Evolutionary conservation across 164 flowering plant genomes (phyloP), one percentile per base, ranked within the genome.

Genomic region (Tetracentron sinense): DNA sequence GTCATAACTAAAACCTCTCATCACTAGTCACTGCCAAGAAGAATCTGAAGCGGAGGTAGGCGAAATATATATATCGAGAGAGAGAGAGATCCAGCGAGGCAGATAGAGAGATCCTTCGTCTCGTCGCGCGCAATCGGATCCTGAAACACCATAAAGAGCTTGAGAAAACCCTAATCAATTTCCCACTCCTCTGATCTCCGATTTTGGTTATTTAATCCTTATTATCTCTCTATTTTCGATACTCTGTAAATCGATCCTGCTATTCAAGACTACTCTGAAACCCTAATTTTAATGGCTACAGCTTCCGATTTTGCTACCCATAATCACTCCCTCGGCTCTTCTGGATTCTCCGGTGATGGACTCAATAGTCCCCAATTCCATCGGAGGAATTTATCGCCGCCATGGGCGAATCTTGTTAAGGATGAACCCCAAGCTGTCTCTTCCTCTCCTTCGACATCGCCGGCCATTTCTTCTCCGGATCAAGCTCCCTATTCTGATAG

Each of bases 371-470:
- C 66, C 22, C 63, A 54, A 59, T 48, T 47, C 3, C 65, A 59
- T 54, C 61, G 72, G 30, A 27, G 54, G 17, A 66, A 30, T 42
- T 42, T 61, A 27, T 12, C 61, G 30, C 31, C 67, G 17, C 71
- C 70, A n/a, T 60, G 67, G 79, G 69, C 74, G 6, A 69, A 71
- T 23, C 61, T 76, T 1, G 74, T 76, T 42, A 72, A 77, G 5
- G 79, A 76, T 14, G 79, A 63, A 23, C 48, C 63, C 16, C 68
- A 71, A 31, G 49, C 74, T 21, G 30, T 67, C 26, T 42, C 35
- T 33, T 51, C 55, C 4, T 27, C 60, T 42, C 53, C 51, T 60
- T 28, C 53, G 4, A 42, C 66, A 0, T 17, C 66, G 19, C 20
- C 55, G 27, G 12, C 66, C 38, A 20, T 30, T 51, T 46, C 56